These are phyloP conservation scores for Pyrrhoderma lamaoense DNA, from an alignment of 1,284 basidiomycete species.

Conservation along the genomic window DNA sequence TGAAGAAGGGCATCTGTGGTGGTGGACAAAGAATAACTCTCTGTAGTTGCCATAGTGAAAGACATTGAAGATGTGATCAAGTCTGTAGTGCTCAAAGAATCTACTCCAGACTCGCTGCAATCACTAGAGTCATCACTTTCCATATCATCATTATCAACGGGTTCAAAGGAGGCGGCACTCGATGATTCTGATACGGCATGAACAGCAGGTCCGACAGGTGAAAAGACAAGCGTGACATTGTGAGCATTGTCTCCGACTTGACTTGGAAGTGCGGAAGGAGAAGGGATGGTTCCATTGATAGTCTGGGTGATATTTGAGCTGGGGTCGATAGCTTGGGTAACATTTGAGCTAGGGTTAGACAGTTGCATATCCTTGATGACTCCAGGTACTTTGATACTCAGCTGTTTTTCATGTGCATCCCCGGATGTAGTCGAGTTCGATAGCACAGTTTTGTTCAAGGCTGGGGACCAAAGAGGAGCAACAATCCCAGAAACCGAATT, in stretches of 20 bases:
- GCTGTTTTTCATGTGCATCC: slow-evolving; percentile 1
- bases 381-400: slow-evolving; percentile 11
- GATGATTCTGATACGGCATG: slow-evolving; percentile 17
- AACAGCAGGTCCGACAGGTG: slow-evolving; percentile 30
- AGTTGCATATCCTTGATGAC: slow-evolving; percentile 6
- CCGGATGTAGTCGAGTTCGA: slow-evolving; percentile 14
- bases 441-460: slow-evolving; percentile 5
- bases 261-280: slow-evolving; percentile 19
- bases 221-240: slow-evolving; percentile 43
- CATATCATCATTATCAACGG: not conserved
- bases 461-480: slow-evolving; percentile 41
- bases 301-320: slow-evolving; percentile 18
- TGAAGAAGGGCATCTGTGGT: not conserved
- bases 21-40: not conserved
- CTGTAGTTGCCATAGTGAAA: slow-evolving; percentile 1
- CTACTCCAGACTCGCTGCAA: too few relatives aligned
- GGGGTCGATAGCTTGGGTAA: not conserved
- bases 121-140: not conserved
- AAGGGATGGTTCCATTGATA: slow-evolving; percentile 18
- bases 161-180: slow-evolving; percentile 15
- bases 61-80: not conserved
- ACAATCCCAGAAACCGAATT: slow-evolving; percentile 40
- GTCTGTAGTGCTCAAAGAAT: not conserved
- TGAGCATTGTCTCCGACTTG: slow-evolving; percentile 21
- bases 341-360: not conserved